Evolutionary conservation across 2,329 filamentous ascomycete species (phyloP), one percentile per base, ranked within the genome.

Genomic region (Amesomyces nigricolor): DNA sequence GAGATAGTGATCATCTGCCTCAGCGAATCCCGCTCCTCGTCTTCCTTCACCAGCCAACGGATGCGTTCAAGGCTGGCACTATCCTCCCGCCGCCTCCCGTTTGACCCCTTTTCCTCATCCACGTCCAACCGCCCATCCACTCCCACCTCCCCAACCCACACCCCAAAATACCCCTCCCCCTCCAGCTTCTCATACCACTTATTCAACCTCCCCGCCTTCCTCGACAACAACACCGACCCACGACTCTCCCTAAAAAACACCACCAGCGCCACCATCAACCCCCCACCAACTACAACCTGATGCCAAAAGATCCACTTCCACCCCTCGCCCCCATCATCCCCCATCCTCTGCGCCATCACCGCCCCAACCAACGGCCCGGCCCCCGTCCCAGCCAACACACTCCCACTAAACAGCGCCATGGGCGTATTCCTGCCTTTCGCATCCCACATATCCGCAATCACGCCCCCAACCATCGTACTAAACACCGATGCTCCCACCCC

Each of bases 241-340:
- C 91, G 77, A 3, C 89, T 96, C 70, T 96, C 91, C 44, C 83
- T 82, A 71, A 96, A 91, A 53, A 89, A 81, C 5, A 88, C 52
- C 10, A 81, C 76, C 19, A 95, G 79, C 1, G 84, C 71, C 0
- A 81, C 62, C 52, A 91, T 79, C 45, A 94, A 70, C 1, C 83
- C 68, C 0, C 76, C 83, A 53, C 85, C 82, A 19, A 81, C 72
- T 45, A 96, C 90, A 7, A 83, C 82, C 63, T 96, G 91, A 29
- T 91, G 77, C 78, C 90, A 95, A 68, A 95, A 95, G 0, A 91
- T 82, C 91, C 91, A 96, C 59, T 89, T 82, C 89, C 89, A 95
- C 22, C 22, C 22, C 48, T 54, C 11, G 32, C 11, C 32, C 46
- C 61, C 58, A 8, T 62, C 66, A 4, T 55, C 19, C 4, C 72